Conservation (phyloP, 129 eudicot species). For the Lactuca sativa region DNA sequence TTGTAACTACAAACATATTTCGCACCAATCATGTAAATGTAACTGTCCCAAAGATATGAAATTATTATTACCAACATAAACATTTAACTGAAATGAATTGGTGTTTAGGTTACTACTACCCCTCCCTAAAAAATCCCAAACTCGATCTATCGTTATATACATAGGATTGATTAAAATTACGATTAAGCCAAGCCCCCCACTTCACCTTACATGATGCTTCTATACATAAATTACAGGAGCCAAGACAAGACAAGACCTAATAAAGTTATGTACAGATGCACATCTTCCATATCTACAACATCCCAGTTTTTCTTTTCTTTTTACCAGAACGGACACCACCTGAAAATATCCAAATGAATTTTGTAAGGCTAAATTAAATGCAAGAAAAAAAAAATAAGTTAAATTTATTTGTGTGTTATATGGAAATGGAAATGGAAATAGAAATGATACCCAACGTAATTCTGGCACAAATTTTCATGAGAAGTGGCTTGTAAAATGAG, state of each 20-base stretch:
- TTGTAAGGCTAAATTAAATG: not conserved
- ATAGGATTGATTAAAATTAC: not conserved
- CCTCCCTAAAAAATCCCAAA: not conserved
- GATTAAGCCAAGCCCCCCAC: not conserved
- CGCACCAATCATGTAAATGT: no score
- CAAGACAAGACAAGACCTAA: slow-evolving; percentile 17
- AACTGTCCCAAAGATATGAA: not conserved
- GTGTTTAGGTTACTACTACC: not conserved
- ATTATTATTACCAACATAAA: no score
- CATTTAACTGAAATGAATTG: no score
- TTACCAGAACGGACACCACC: slow-evolving; percentile 53
- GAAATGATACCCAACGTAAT: slow-evolving; percentile 86
- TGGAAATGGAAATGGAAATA: not conserved
- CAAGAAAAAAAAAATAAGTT: no score
- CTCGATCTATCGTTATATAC: not conserved
- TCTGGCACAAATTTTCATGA: slow-evolving; percentile 90
- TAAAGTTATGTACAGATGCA: slow-evolving; percentile 25
- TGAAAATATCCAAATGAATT: slow-evolving; percentile 18
- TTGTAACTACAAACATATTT: no score
- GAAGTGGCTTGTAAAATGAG: slow-evolving; percentile 93
- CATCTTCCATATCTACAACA: slow-evolving; percentile 11
- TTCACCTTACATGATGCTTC: slow-evolving; percentile 11
- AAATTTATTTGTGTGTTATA: no score
- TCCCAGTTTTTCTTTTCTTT: not conserved
- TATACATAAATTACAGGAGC: slow-evolving; percentile 33